Conservation (phyloP, 1,284 basidiomycete genomes). For the Leccinum pallidistipes region DNA sequence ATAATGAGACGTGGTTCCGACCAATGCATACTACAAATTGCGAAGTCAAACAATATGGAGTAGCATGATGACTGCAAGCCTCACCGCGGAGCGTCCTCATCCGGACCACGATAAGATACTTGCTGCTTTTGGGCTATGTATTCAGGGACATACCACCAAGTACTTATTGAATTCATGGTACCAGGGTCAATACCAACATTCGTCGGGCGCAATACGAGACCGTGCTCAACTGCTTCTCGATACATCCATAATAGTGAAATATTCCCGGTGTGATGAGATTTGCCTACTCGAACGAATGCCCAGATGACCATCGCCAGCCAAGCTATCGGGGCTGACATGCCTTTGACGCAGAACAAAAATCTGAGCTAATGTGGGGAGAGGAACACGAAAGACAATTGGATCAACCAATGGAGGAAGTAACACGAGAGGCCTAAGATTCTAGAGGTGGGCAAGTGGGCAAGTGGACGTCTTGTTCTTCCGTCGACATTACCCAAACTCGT, state of each 20-base stretch:
- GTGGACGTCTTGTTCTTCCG: no score
- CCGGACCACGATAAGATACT: background rate
- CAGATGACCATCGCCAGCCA: no score
- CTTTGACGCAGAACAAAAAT: no score
- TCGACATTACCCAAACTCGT: no score
- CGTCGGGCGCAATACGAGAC: conserved; percentile 12
- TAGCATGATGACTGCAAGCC: background rate
- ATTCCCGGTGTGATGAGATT: conserved; percentile 14
- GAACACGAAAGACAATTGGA: no score
- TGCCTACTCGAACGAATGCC: background rate
- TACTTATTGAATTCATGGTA: conserved; percentile 16
- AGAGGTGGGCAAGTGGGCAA: no score
- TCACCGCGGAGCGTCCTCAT: background rate
- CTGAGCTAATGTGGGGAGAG: no score
- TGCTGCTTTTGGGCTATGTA: conserved; percentile 10
- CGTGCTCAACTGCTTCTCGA: conserved; percentile 11
- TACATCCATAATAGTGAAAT: conserved; percentile 21
- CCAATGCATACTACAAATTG: background rate
- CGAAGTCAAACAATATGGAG: background rate
- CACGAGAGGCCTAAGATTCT: no score
- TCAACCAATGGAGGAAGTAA: no score
- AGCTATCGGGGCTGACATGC: no score
- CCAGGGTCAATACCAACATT: conserved; percentile 15
- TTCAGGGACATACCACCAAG: conserved; percentile 16
- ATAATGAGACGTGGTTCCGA: background rate